Evolutionary conservation across 305 asterid species (phyloP), one percentile per base, ranked within the genome.

Genomic region (Plantago rigida): DNA sequence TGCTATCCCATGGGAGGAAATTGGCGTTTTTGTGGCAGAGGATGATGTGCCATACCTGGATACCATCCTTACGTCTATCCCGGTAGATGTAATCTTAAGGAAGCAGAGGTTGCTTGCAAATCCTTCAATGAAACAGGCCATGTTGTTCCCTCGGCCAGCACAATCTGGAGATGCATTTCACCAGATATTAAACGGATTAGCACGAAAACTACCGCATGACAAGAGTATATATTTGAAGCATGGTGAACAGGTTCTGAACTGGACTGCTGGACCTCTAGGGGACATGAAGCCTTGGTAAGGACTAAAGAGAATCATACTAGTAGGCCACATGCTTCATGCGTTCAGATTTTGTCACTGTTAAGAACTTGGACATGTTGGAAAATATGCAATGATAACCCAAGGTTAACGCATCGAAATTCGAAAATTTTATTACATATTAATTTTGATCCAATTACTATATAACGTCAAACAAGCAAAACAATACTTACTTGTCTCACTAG

Each of bases 1-100:
- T 29, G 71, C 75, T 62, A 81, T 82, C 15, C 79, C 84, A 0
- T 82, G 88, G 88, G 36, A 75, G 31, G 77, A 79, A 28, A 77
- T 79, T 9, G 78, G 83, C 9, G 65, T 79, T 39, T 73, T 75
- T 29, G 85, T 82, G 70, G 61, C 75, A 59, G 85, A 79, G 78
- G 62, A 74, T 6, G 85, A 82, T 74, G 83, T 77, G 10, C 59
- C 59, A 0, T 26, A 28, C 15, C 44, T 53, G 59, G 59, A 53
- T 28, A 53, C 59, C 10, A 28, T 53, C 5, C 59, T 53, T 9
- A 53, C 59, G 10, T 53, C 59, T 26, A 13, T 53, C 28, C 59
- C 59, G 28, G 28, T 53, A 11, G 19, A 13, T 0, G 59, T 26
- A 53, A 53, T 53, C 28, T 39, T 53, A 13, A 13, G 44, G 4